phyloP scores from a whole-genome alignment of 176 grass and related monocot genomes.

The Avena sativa region DNA sequence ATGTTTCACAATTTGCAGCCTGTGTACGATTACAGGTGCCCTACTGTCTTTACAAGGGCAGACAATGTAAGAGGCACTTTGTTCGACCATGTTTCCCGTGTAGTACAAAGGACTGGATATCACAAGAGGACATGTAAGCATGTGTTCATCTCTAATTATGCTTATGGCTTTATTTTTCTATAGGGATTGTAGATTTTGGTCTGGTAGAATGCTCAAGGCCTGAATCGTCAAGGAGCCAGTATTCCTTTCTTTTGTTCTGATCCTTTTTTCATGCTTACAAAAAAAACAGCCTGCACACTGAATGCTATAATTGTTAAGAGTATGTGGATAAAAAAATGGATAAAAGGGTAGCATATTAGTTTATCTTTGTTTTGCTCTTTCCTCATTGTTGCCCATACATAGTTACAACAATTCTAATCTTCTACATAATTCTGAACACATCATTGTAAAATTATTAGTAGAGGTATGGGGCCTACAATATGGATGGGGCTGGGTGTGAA shows the following conservation, averaged over 20 bases:
- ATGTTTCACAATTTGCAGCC: too few relatives aligned
- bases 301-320: not conserved
- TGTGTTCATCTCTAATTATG: not conserved
- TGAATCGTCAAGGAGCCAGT: not conserved
- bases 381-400: not conserved
- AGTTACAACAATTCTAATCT: not conserved
- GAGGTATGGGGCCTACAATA: too few relatives aligned
- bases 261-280: not conserved
- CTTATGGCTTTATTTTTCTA: not conserved
- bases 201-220: not conserved
- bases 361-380: not conserved
- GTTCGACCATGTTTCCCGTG: too few relatives aligned
- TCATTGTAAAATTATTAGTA: too few relatives aligned
- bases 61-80: too few relatives aligned
- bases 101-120: too few relatives aligned
- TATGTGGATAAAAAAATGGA: too few relatives aligned
- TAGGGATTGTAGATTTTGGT: not conserved
- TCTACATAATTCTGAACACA: not conserved
- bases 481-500: too few relatives aligned
- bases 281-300: not conserved
- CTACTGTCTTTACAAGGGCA: too few relatives aligned
- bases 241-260: not conserved
- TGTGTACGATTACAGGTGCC: too few relatives aligned
- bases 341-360: not conserved
- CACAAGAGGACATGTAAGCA: not conserved